These are phyloP conservation scores for Oxytropis ochrocephala DNA, from an alignment of 306 rosid species.

Conservation along the genomic window DNA sequence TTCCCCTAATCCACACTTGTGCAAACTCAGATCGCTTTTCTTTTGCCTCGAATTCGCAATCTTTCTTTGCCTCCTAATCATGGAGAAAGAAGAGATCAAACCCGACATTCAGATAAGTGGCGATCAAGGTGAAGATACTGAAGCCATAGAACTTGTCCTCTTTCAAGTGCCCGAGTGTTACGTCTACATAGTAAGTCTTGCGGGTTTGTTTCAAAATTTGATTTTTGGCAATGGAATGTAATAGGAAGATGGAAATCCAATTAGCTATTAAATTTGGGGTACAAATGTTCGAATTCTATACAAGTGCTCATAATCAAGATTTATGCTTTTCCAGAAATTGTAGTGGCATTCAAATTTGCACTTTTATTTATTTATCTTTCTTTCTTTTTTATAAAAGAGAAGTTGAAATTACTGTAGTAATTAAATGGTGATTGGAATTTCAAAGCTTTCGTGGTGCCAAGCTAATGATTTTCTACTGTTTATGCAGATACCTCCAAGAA, in stretches of 20 bases:
- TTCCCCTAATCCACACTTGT: neutral
- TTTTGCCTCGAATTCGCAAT: constrained; percentile 13
- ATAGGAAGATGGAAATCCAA: neutral
- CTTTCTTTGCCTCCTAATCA: constrained; percentile 31
- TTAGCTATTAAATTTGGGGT: neutral
- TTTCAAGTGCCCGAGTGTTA: constrained; percentile 94
- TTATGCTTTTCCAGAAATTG: neutral
- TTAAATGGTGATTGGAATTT: constrained; percentile 9
- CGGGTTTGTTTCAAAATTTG: constrained; percentile 21
- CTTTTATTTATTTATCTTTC: neutral
- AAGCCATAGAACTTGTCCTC: constrained; percentile 78
- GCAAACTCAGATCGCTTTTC: constrained; percentile 17
- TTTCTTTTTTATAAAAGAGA: neutral
- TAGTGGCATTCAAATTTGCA: constrained; percentile 8
- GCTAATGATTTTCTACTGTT: constrained; percentile 20
- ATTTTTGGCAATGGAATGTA: constrained; percentile 4
- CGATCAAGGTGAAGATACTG: constrained; percentile 47
- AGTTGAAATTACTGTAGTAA: neutral
- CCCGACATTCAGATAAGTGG: constrained; percentile 34
- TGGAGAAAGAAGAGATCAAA: constrained; percentile 52
- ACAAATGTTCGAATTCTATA: neutral
- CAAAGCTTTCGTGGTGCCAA: neutral
- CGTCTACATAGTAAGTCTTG: constrained; percentile 69
- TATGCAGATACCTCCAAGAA: constrained; percentile 95
- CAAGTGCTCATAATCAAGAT: neutral